phyloP scores from a whole-genome alignment of 2,329 filamentous ascomycete genomes.

The Paecilomyces sp. region DNA sequence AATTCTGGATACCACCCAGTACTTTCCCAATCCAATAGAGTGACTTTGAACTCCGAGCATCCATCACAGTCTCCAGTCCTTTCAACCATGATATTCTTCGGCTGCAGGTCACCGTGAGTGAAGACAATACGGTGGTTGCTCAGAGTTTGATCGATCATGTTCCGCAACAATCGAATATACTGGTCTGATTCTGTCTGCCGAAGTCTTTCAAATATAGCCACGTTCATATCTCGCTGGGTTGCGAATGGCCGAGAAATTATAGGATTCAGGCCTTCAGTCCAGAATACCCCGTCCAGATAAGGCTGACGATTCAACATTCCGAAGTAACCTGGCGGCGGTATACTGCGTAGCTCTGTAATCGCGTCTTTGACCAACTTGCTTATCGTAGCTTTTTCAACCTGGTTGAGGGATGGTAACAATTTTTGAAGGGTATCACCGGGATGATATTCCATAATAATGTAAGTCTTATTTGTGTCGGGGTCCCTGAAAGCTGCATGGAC shows the following conservation, averaged over 20 bases:
- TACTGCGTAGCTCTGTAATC: constrained; percentile 7
- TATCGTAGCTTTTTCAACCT: constrained; percentile 7
- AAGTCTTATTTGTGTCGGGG: constrained; percentile 10
- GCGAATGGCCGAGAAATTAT: constrained; percentile 10
- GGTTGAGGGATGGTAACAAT: constrained; percentile 6
- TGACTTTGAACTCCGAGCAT: not conserved
- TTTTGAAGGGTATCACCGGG: constrained; percentile 9
- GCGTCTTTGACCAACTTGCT: constrained; percentile 6
- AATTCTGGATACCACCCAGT: constrained; percentile 12
- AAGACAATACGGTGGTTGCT: constrained; percentile 9
- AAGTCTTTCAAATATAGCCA: constrained; percentile 5
- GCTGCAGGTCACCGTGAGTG: constrained; percentile 11
- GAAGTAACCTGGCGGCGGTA: constrained; percentile 9
- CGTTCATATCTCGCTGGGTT: constrained; percentile 10
- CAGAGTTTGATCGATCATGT: constrained; percentile 10
- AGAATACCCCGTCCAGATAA: constrained; percentile 12
- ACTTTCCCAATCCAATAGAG: constrained; percentile 7
- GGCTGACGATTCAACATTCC: constrained; percentile 9
- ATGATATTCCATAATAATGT: constrained; percentile 11
- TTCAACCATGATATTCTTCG: constrained; percentile 12
- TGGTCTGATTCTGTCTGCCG: constrained; percentile 6
- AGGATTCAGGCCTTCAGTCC: constrained; percentile 5
- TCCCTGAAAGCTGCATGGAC: constrained; percentile 8
- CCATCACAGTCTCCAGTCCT: not conserved
- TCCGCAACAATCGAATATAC: constrained; percentile 6